A percentile compares a stretch with the other conserved stretches of the same genome.
Evolutionary conservation across 768 basidiomycete genomes (phyloP).

Genomic region (Macrolepiota fuliginosa): DNA sequence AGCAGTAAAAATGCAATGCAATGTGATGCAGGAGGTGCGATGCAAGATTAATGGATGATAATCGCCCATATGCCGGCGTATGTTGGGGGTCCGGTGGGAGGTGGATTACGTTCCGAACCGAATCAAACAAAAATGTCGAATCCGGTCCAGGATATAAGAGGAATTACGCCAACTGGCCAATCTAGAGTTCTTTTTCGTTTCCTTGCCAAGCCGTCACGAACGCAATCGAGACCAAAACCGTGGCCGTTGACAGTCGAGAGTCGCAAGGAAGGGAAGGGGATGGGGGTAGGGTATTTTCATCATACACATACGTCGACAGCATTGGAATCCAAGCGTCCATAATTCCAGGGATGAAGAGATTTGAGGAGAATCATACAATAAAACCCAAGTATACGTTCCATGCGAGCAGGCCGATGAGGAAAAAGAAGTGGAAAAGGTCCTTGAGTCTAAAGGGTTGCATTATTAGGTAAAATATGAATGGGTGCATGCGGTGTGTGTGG

Average conservation of each 20-base stretch:
- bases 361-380: conserved; percentile 14
- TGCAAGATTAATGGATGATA: conserved; percentile 13
- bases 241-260: not conserved
- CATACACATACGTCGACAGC: conserved; percentile 12
- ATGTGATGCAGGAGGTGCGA: conserved; percentile 1
- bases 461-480: conserved; percentile 7
- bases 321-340: conserved; percentile 9
- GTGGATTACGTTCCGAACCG: conserved; percentile 8
- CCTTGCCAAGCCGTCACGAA: not conserved
- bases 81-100: too few species aligned
- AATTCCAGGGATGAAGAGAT: conserved; percentile 8
- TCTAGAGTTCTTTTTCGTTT: conserved; percentile 11
- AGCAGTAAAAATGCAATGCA: conserved; percentile 14
- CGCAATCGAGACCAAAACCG: not conserved
- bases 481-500: conserved; percentile 11
- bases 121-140: not conserved
- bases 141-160: conserved; percentile 7
- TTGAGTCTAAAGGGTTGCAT: conserved; percentile 10
- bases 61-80: conserved; percentile 10
- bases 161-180: conserved; percentile 13
- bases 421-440: not conserved
- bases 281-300: conserved; percentile 13
- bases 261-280: conserved; percentile 1
- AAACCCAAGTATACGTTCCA: conserved; percentile 13
- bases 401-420: conserved; percentile 10